Base-by-base conservation (phyloP, 768 basidiomycete species). In the Termitomyces sp. region DNA sequence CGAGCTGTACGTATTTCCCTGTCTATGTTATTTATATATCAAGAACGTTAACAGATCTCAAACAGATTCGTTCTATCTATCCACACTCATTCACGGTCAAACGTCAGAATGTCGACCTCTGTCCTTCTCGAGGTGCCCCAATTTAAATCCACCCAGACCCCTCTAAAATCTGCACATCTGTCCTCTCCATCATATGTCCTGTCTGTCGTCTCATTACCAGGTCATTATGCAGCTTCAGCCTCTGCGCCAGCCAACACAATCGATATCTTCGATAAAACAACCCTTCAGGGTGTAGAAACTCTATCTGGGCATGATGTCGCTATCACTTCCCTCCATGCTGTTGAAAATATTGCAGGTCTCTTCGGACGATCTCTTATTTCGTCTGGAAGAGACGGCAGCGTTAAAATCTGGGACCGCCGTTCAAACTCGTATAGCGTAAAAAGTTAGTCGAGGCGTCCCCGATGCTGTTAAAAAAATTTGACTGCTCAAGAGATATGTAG, bases 381-480 rank as follows among this genome's bases (percentile, higher is more conserved):
- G 1, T 84, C 83, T 12, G 88, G 91, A 1, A 82, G 79, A 61
- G 89, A 92, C 61, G 89, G 89, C 1, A 75, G 77, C 53, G 81
- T 93, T 55, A 83, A 80, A 58, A 76, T 84, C 31, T 93, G 91
- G 91, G 91, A 93, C 67, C 80, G 82, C 55, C 81, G 90, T 56
- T 74, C 80, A 32, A 72, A 71, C 55, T 67, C 79, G 6, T 72
- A 77, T 49, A 71, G 77, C 47, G 78, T 87, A 36, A 81, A 83
- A 75, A 81, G 89, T 92, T 64, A 70, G 86, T 76, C 22, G 22
- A 51, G 46, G 41, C 34, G 42, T 53, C 16, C 24, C 31, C 44
- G 18, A 22, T 29, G 20, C 31, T 58, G 52, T 59, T 44, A 49
- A 57, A 58, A 31, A 65, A 39, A 58, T 67, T 75, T 71, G 66